A percentile compares a stretch with the other conserved stretches of the same genome.
Evolutionary conservation across 1,284 basidiomycete species (phyloP).

Genomic region (Sphaerobolus stellatus): DNA sequence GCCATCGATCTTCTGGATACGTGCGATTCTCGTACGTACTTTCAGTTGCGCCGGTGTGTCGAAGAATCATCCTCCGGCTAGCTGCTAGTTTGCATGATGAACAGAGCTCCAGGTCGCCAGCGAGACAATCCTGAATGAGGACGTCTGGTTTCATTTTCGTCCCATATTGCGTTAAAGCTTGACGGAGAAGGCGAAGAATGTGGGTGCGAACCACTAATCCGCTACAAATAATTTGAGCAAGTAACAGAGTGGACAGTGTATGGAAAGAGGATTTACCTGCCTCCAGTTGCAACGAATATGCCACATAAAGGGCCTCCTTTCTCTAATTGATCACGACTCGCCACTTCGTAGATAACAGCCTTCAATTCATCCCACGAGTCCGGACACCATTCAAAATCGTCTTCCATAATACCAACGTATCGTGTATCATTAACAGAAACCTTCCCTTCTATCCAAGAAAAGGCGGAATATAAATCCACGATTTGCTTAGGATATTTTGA

Average conservation of each 20-base stretch:
- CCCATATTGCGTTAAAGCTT: neutral
- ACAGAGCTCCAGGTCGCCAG: neutral
- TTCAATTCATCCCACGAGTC: neutral
- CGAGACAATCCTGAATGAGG: neutral
- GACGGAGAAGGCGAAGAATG: neutral
- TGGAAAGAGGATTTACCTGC: neutral
- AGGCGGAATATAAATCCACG: neutral
- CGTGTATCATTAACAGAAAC: neutral
- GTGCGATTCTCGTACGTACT: neutral
- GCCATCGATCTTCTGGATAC: constrained; percentile 3
- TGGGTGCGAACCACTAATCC: neutral
- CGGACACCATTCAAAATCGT: constrained; percentile 3
- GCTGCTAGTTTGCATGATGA: neutral
- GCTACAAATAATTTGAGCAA: neutral
- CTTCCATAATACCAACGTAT: constrained; percentile 1
- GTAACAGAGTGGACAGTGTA: neutral
- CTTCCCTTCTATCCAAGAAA: neutral
- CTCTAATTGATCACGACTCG: neutral
- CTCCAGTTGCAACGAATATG: constrained; percentile 2
- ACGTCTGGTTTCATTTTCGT: neutral
- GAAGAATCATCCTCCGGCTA: neutral
- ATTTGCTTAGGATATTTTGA: neutral
- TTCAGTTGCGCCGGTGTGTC: neutral
- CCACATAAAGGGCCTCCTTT: neutral
- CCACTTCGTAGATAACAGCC: neutral